Percentiles rank a stretch among this genome's conserved stretches.
These are phyloP conservation scores for Pleurotus pulmonarius DNA, from an alignment of 768 basidiomycete genomes.

Conservation along the genomic window DNA sequence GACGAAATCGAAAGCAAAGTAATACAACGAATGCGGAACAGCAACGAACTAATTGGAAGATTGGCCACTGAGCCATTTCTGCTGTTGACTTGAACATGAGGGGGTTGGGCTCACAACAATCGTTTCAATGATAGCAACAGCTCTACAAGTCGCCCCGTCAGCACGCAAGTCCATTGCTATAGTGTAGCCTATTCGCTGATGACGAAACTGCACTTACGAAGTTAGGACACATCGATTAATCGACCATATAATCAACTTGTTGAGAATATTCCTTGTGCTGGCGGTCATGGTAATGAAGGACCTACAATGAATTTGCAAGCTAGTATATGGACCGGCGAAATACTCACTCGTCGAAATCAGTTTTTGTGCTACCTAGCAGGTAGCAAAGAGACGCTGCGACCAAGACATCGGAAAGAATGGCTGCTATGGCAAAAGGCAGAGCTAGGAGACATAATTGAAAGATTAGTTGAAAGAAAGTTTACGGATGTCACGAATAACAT, in stretches of 20 bases:
- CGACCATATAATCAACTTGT: constrained; percentile 41
- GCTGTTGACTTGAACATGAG: no score
- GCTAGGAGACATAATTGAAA: constrained; percentile 12
- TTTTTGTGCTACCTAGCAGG: constrained; percentile 35
- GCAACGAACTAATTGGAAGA: constrained; percentile 28
- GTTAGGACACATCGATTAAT: constrained; percentile 51
- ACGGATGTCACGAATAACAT: not conserved
- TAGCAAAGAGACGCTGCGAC: constrained; percentile 41
- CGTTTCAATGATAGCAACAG: constrained; percentile 34
- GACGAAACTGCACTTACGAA: constrained; percentile 28
- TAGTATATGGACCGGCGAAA: not conserved
- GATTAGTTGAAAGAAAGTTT: not conserved
- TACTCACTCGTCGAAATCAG: constrained; percentile 29
- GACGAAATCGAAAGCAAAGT: constrained; percentile 46
- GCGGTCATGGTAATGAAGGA: not conserved
- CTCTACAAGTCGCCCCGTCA: constrained; percentile 17
- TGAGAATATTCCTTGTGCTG: constrained; percentile 38
- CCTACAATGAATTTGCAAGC: not conserved
- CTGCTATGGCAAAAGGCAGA: constrained; percentile 40
- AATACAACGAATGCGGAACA: constrained; percentile 40
- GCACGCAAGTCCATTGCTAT: no score
- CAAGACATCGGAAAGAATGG: constrained; percentile 42
- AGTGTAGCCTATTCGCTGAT: not conserved
- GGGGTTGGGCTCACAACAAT: constrained; percentile 23
- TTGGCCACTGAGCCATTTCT: not conserved